These are phyloP conservation scores for Alternaria longipes DNA, from an alignment of 2,329 filamentous ascomycete species.

Conservation along the genomic window DNA sequence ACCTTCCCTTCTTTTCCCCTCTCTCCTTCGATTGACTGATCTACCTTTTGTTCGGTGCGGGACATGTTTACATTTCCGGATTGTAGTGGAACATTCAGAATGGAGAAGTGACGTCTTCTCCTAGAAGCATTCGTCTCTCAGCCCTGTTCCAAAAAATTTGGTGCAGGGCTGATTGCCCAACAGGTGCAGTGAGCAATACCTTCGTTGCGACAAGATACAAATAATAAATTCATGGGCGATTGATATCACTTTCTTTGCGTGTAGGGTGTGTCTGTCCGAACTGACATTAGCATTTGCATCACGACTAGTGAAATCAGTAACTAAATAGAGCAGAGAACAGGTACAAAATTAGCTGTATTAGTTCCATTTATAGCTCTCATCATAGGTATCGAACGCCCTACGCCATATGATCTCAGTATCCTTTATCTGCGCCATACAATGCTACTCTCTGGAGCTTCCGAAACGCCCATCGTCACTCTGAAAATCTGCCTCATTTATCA, in stretches of 20 bases:
- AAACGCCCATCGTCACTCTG: too few species aligned
- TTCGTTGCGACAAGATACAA: neutral
- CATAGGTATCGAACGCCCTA: constrained; percentile 31
- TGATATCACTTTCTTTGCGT: neutral
- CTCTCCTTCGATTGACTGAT: neutral
- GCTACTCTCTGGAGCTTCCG: constrained; percentile 12
- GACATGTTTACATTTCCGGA: too few species aligned
- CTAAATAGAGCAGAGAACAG: neutral
- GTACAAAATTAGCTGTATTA: neutral
- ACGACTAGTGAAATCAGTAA: neutral
- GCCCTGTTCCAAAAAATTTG: too few species aligned
- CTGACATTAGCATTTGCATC: neutral
- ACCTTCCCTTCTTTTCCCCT: neutral
- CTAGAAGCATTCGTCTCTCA: too few species aligned
- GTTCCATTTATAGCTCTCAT: neutral
- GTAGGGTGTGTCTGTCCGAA: too few species aligned
- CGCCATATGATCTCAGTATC: constrained; percentile 20
- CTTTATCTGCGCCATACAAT: constrained; percentile 38
- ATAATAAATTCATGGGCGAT: neutral
- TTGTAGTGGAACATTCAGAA: too few species aligned
- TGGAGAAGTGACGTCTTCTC: too few species aligned
- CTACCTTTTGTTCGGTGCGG: too few species aligned
- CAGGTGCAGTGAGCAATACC: neutral
- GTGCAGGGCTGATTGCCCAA: too few species aligned
- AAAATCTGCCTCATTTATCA: constrained; percentile 40